Evolutionary conservation across 805 yeast species (phyloP).

Genomic region (Millerozyma acaciae): DNA sequence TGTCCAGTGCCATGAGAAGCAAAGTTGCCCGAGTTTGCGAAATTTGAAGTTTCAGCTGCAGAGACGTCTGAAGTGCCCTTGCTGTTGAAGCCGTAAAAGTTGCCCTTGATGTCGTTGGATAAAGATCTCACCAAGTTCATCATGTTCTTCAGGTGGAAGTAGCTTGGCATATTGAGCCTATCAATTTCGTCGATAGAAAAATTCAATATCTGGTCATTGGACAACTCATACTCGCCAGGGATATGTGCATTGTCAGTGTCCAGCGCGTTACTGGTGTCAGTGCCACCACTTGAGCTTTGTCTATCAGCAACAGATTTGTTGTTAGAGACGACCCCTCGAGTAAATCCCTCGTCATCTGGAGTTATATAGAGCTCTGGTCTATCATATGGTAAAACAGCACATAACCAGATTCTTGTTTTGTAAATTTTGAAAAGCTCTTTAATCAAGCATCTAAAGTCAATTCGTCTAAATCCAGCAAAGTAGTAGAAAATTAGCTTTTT

Average conservation of each 20-base stretch:
- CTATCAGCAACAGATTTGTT: not conserved
- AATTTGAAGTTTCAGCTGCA: not conserved
- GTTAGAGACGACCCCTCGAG: not conserved
- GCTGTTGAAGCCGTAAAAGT: conserved; percentile 38
- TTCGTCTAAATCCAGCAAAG: conserved; percentile 43
- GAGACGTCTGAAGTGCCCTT: conserved; percentile 1
- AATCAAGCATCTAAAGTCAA: conserved; percentile 41
- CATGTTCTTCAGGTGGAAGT: conserved; percentile 51
- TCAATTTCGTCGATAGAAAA: conserved; percentile 43
- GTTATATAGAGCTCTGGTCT: conserved; percentile 28
- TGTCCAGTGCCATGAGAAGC: not conserved
- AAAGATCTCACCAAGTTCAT: conserved; percentile 44
- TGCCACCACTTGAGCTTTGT: not conserved
- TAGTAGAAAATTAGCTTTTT: conserved; percentile 44
- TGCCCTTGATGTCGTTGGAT: conserved; percentile 37
- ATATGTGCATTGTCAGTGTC: conserved; percentile 10
- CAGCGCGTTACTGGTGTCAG: not conserved
- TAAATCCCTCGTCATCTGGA: conserved; percentile 10
- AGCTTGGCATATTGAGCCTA: conserved; percentile 39
- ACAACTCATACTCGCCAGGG: conserved; percentile 37
- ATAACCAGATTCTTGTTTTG: conserved; percentile 46
- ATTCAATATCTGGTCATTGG: conserved; percentile 38
- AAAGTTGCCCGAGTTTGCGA: not conserved
- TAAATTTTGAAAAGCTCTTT: conserved; percentile 43
- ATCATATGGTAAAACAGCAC: conserved; percentile 43